These are phyloP conservation scores for Takashimella koratensis DNA, from an alignment of 1,284 basidiomycete genomes.

Conservation along the genomic window DNA sequence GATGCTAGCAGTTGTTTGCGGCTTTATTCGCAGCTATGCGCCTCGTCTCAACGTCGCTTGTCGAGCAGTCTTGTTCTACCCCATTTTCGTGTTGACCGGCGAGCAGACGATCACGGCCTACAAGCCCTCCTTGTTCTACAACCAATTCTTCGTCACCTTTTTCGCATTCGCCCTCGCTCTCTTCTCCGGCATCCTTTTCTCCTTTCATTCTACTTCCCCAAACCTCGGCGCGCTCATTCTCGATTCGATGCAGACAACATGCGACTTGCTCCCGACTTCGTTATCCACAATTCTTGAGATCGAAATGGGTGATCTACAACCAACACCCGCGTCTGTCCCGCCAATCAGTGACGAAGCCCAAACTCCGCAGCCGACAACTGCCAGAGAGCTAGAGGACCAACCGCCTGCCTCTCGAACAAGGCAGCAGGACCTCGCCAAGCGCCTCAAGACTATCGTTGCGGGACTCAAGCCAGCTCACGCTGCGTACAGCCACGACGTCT, in stretches of 20 bases:
- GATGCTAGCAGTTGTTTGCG: conserved; percentile 38
- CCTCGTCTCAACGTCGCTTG: conserved; percentile 40
- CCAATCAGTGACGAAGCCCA: neutral
- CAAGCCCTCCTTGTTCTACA: conserved; percentile 23
- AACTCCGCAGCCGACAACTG: conserved; percentile 2
- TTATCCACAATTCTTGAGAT: conserved; percentile 24
- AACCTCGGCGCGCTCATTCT: conserved; percentile 24
- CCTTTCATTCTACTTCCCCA: conserved; percentile 25
- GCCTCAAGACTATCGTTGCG: conserved; percentile 19
- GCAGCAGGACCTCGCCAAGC: conserved; percentile 23
- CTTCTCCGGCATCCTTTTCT: conserved; percentile 25
- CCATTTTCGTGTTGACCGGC: conserved; percentile 43
- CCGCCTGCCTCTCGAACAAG: neutral
- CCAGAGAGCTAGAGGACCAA: conserved; percentile 1
- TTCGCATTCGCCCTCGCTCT: conserved; percentile 42
- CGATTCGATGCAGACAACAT: conserved; percentile 18
- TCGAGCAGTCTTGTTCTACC: conserved; percentile 44
- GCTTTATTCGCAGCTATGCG: conserved; percentile 36
- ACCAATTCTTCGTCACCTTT: conserved; percentile 41
- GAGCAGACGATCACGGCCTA: conserved; percentile 32
- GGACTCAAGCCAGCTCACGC: conserved; percentile 14
- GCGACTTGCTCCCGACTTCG: conserved; percentile 32
- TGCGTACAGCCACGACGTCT: conserved; percentile 26
- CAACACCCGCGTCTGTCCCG: neutral
- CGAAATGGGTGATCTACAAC: conserved; percentile 1